Base-by-base conservation (phyloP, 2,329 filamentous ascomycete species). In the Diaporthe sp. region DNA sequence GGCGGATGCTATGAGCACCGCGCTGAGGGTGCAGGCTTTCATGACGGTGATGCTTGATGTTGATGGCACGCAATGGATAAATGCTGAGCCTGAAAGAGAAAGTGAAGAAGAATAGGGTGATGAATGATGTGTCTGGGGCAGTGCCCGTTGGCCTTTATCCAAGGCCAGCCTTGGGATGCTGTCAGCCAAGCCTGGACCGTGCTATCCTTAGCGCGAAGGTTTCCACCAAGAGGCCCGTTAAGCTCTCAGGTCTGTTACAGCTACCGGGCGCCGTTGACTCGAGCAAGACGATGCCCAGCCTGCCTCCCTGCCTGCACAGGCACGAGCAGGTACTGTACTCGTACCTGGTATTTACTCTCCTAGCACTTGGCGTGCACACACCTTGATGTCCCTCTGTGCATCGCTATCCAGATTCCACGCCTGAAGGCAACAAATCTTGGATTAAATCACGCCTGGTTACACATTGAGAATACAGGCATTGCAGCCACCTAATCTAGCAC, bases 151-250 rank as follows among this genome's bases (percentile, higher is more conserved):
- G 65, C 65, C 42, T 70, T 70, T 70, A 34, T 42, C 4, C 47
- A 34, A 39, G 17, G 51, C 51, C 15, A 17, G 10, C 47, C n/a
- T 70, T 28, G 15, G 65, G 49, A 70, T 70, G 65, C 49, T 42
- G 65, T 70, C 65, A 70, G 65, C 65, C 65, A 70, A 70, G 65
- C 65, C 65, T 55, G 65, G 65, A 17, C 65, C 65, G 65, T 55
- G 65, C 65, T 42, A 42, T 70, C 34, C 47, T 55, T 70, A 70
- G 65, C 65, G 49, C 47, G 49, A 70, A 25, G 65, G 49, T 42
- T 70, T 28, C 34, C 65, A 70, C 65, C 49, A 22, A 31, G 31
- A n/a, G 65, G 34, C 42, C 49, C 8, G n/a, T 70, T 55, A 55
- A 55, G 65, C 65, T 55, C 65, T 55, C n/a, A 20, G 37, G 65